Evolutionary conservation across 148 eudicot species (phyloP).

Genomic region (Nyssa sinensis): DNA sequence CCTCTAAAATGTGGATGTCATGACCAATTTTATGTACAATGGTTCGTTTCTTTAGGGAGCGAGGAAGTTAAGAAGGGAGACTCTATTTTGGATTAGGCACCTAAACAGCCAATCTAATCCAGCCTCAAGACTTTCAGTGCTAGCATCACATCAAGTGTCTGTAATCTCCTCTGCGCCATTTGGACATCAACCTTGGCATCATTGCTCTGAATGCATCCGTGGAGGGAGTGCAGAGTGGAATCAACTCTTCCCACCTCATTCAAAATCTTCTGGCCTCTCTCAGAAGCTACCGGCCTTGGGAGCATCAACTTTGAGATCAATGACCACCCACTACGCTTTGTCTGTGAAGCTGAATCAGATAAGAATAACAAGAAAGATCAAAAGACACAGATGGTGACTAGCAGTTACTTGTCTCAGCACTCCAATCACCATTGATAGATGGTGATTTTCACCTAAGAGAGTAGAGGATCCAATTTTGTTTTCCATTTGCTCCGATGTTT

Average conservation of each 20-base stretch:
- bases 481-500: constrained; percentile 25
- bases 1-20: neutral
- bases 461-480: too few species aligned
- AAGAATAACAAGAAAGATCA: constrained; percentile 33
- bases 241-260: constrained; percentile 31
- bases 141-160: constrained; percentile 24
- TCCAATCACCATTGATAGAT: constrained; percentile 8
- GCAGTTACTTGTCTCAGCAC: constrained; percentile 30
- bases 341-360: constrained; percentile 21
- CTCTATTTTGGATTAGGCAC: constrained; percentile 28
- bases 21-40: neutral
- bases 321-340: constrained; percentile 33
- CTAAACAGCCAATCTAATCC: constrained; percentile 31
- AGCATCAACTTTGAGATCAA: constrained; percentile 33
- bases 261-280: constrained; percentile 4
- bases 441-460: too few species aligned
- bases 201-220: neutral
- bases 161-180: constrained; percentile 19
- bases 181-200: constrained; percentile 10
- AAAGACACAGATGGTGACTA: constrained; percentile 22
- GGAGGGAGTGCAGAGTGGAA: constrained; percentile 11
- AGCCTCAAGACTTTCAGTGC: constrained; percentile 28
- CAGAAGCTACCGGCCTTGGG: neutral
- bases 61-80: constrained; percentile 38
- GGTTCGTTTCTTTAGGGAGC: constrained; percentile 16